Conservation (phyloP, 2,329 filamentous ascomycete genomes). For the Elsinoe necatrix region DNA sequence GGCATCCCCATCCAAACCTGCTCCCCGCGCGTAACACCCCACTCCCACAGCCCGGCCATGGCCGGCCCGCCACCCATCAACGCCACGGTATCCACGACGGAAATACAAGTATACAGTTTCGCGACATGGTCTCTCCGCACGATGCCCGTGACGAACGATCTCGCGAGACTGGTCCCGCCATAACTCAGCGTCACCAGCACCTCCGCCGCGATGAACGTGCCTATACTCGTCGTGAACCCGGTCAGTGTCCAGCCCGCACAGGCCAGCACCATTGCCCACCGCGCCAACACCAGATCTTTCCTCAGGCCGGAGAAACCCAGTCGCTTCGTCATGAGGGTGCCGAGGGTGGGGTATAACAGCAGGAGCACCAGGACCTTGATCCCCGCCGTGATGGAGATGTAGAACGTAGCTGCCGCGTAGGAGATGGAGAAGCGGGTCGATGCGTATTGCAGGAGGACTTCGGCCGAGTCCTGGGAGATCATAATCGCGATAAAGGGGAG, state of each 20-base stretch:
- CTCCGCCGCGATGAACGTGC: conserved; percentile 31
- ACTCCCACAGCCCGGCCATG: conserved; percentile 40
- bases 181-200: conserved; percentile 40
- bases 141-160: conserved; percentile 46
- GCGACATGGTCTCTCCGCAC: conserved; percentile 48
- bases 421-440: conserved; percentile 44
- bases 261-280: conserved; percentile 24
- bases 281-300: conserved; percentile 28
- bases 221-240: conserved; percentile 26
- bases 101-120: conserved; percentile 46
- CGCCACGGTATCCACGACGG: conserved; percentile 44
- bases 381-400: conserved; percentile 26
- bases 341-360: conserved; percentile 24
- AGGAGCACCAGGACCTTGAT: conserved; percentile 27
- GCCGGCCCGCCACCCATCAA: conserved; percentile 40
- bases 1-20: conserved; percentile 45
- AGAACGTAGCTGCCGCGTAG: conserved; percentile 30
- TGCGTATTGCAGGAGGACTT: conserved; percentile 45
- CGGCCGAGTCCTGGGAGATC: conserved; percentile 19
- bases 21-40: conserved; percentile 38
- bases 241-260: conserved; percentile 26
- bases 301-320: conserved; percentile 22
- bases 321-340: conserved; percentile 19
- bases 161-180: conserved; percentile 38
- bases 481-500: conserved; percentile 27